Evolutionary conservation across 768 basidiomycete genomes (phyloP).

Genomic region (Gyrodon lividus): DNA sequence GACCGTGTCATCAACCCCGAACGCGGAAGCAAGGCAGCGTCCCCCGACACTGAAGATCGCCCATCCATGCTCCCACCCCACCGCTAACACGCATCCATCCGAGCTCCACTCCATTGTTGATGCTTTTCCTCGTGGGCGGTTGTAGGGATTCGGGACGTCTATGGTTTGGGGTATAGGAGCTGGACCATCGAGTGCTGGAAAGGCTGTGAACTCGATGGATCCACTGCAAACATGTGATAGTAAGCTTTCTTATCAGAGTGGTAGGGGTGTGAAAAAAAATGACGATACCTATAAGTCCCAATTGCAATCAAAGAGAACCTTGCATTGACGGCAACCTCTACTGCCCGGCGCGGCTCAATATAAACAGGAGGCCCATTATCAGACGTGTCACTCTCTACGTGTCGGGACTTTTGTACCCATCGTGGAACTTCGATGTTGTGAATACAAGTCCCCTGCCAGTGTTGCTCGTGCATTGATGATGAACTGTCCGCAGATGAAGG

Average conservation of each 20-base stretch:
- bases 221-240: conserved; percentile 44
- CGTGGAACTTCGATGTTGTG: conserved; percentile 71
- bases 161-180: conserved; percentile 60
- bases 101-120: conserved; percentile 85
- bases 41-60: conserved; percentile 89
- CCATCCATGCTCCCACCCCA: conserved; percentile 91
- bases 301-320: conserved; percentile 83
- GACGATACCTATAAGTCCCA: conserved; percentile 63
- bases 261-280: background rate
- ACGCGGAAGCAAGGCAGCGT: conserved; percentile 76
- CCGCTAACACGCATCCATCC: conserved; percentile 92
- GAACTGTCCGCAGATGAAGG: conserved; percentile 4
- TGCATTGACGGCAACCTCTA: conserved; percentile 65
- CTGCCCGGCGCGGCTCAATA: conserved; percentile 64
- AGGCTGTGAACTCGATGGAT: conserved; percentile 60
- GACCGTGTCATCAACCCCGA: conserved; percentile 63
- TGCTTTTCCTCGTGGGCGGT: conserved; percentile 59
- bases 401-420: conserved; percentile 78
- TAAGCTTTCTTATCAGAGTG: background rate
- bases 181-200: conserved; percentile 62
- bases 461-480: conserved; percentile 12
- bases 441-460: conserved; percentile 79
- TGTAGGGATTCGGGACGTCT: conserved; percentile 60
- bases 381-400: conserved; percentile 47
- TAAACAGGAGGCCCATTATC: conserved; percentile 40